Conservation (phyloP, 2,329 filamentous ascomycete genomes). For the Macrophomina pseudophaseolina region DNA sequence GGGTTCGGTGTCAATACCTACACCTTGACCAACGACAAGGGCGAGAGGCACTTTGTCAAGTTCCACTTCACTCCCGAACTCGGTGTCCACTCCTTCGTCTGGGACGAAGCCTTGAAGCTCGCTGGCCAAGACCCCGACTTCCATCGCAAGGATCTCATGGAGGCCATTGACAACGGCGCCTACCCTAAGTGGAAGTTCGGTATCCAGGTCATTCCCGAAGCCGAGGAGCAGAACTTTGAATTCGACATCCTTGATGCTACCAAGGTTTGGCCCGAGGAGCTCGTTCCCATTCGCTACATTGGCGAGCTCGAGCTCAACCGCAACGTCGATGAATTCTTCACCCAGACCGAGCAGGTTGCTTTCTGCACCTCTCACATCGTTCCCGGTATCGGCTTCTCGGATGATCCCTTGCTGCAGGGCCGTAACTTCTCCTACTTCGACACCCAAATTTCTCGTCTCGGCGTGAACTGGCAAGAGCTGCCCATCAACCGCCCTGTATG, state of each 20-base stretch:
- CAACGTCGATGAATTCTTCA: slow-evolving; percentile 81
- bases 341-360: slow-evolving; percentile 80
- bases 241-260: slow-evolving; percentile 87
- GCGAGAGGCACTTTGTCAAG: slow-evolving; percentile 75
- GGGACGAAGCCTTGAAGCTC: slow-evolving; percentile 80
- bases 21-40: slow-evolving; percentile 69
- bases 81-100: slow-evolving; percentile 76
- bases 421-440: slow-evolving; percentile 73
- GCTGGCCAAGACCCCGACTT: slow-evolving; percentile 71
- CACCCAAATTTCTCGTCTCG: slow-evolving; percentile 72
- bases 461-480: slow-evolving; percentile 76
- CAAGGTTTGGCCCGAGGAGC: slow-evolving; percentile 83
- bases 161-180: slow-evolving; percentile 73
- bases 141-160: slow-evolving; percentile 76
- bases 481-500: slow-evolving; percentile 78
- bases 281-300: slow-evolving; percentile 76
- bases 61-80: slow-evolving; percentile 77
- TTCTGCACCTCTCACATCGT: slow-evolving; percentile 83
- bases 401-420: slow-evolving; percentile 76
- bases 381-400: slow-evolving; percentile 76
- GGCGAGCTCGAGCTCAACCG: slow-evolving; percentile 80
- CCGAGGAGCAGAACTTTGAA: slow-evolving; percentile 75
- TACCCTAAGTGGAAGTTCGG: slow-evolving; percentile 83
- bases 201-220: slow-evolving; percentile 77
- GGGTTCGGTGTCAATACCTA: slow-evolving; percentile 85